Conservation (phyloP, 2,329 filamentous ascomycete species). For the Diplodia intermedia region DNA sequence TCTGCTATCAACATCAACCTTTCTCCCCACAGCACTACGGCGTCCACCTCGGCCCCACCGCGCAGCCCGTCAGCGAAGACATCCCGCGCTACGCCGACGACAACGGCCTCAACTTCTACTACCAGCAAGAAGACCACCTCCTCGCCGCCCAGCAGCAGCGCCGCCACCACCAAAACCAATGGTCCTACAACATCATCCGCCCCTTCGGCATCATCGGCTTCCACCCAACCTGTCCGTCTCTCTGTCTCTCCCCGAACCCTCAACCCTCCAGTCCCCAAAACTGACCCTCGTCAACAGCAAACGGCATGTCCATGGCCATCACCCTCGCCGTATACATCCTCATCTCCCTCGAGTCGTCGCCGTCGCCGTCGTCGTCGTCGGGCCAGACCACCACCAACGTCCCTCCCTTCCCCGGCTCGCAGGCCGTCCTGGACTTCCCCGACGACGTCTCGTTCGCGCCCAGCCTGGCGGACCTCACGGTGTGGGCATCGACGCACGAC, state of each 20-base stretch:
- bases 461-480: slow-evolving; percentile 47
- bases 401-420: too few relatives aligned
- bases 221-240: too few relatives aligned
- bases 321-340: slow-evolving; percentile 51
- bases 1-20: neutral
- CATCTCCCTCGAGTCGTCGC: too few relatives aligned
- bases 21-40: neutral
- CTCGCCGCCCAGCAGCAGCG: slow-evolving; percentile 18
- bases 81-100: slow-evolving; percentile 22
- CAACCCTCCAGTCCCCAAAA: slow-evolving; percentile 8
- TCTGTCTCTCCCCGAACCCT: neutral
- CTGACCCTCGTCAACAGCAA: slow-evolving; percentile 24
- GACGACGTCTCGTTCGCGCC: slow-evolving; percentile 46
- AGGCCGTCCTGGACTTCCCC: slow-evolving; percentile 13
- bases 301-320: slow-evolving; percentile 52
- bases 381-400: too few relatives aligned
- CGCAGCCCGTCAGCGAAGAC: slow-evolving; percentile 34
- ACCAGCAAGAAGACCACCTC: slow-evolving; percentile 35
- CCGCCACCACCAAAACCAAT: slow-evolving; percentile 30
- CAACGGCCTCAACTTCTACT: slow-evolving; percentile 35
- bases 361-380: too few relatives aligned
- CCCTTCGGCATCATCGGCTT: slow-evolving; percentile 43
- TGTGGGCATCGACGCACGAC: slow-evolving; percentile 47
- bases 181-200: slow-evolving; percentile 44
- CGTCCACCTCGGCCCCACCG: neutral